Conservation (phyloP, 2,329 filamentous ascomycete species). For the Trichoderma sp. region DNA sequence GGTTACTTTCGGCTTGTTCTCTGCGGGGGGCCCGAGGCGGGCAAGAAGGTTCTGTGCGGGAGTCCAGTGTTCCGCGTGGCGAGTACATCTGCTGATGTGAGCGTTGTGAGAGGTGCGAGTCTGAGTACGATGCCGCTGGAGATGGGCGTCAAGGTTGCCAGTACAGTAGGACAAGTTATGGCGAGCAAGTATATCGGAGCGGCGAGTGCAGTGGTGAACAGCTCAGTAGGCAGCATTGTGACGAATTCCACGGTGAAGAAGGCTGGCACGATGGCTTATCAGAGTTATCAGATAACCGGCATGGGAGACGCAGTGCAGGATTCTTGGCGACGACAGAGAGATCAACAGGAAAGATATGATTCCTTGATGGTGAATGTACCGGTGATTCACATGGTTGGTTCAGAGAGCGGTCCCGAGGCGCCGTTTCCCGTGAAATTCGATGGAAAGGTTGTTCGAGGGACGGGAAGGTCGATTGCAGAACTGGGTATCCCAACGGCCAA, state of each 20-base stretch:
- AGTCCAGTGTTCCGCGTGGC: slow-evolving; percentile 69
- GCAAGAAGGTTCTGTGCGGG: slow-evolving; percentile 55
- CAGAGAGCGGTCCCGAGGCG: slow-evolving; percentile 49
- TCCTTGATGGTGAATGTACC: slow-evolving; percentile 35
- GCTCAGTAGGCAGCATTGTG: slow-evolving; percentile 38
- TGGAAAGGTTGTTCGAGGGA: slow-evolving; percentile 47
- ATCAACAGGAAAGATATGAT: slow-evolving; percentile 33
- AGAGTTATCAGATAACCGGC: slow-evolving; percentile 35
- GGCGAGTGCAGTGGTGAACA: slow-evolving; percentile 41
- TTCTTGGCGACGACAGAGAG: slow-evolving; percentile 38
- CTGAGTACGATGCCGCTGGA: slow-evolving; percentile 64
- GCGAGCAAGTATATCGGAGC: slow-evolving; percentile 44
- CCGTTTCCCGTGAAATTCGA: slow-evolving; percentile 55
- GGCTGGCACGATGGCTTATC: slow-evolving; percentile 41
- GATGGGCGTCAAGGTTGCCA: slow-evolving; percentile 58
- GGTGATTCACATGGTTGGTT: slow-evolving; percentile 40
- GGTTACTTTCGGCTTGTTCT: slow-evolving; percentile 69
- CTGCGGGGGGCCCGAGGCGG: slow-evolving; percentile 47
- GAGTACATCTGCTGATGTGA: slow-evolving; percentile 60
- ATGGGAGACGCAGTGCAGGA: slow-evolving; percentile 30
- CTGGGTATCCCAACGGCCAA: slow-evolving; percentile 55
- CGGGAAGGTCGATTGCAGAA: slow-evolving; percentile 39
- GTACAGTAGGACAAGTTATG: slow-evolving; percentile 46
- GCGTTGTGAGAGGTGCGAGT: slow-evolving; percentile 63
- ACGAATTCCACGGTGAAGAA: slow-evolving; percentile 36